Evolutionary conservation across 2,329 filamentous ascomycete genomes (phyloP).

Genomic region (Alternaria triticina): DNA sequence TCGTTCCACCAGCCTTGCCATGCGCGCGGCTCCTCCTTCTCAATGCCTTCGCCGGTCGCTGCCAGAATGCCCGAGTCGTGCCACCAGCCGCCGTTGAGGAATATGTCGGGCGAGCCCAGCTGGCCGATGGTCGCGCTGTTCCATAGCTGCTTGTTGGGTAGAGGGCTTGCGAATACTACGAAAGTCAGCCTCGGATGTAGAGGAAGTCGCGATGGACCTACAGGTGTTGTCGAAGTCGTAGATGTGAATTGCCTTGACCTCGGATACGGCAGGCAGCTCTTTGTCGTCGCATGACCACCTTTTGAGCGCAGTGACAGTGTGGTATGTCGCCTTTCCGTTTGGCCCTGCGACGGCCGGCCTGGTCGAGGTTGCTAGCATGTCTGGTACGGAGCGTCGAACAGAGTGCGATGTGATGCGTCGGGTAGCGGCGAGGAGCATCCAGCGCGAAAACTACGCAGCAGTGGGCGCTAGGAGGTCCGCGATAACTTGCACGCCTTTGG

Average conservation of each 20-base stretch:
- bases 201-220: slow-evolving; percentile 52
- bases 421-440: slow-evolving; percentile 35
- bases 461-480: neutral
- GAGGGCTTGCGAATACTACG: slow-evolving; percentile 84
- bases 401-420: slow-evolving; percentile 22
- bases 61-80: slow-evolving; percentile 87
- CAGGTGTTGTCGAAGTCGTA: slow-evolving; percentile 98
- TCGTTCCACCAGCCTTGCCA: slow-evolving; percentile 99
- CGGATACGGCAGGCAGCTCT: slow-evolving; percentile 72
- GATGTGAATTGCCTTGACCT: slow-evolving; percentile 82
- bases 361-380: slow-evolving; percentile 42
- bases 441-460: neutral
- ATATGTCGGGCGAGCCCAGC: slow-evolving; percentile 75
- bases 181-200: neutral
- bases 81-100: slow-evolving; percentile 94
- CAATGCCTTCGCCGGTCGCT: slow-evolving; percentile 81
- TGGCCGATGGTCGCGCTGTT: slow-evolving; percentile 76
- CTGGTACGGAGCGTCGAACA: slow-evolving; percentile 29
- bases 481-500: neutral
- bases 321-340: slow-evolving; percentile 36
- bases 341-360: slow-evolving; percentile 36
- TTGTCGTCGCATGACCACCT: slow-evolving; percentile 83
- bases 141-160: slow-evolving; percentile 91
- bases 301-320: slow-evolving; percentile 76
- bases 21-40: slow-evolving; percentile 79